These are phyloP conservation scores for Oidiodendron maius DNA, from an alignment of 495 filamentous ascomycete species.

Conservation along the genomic window DNA sequence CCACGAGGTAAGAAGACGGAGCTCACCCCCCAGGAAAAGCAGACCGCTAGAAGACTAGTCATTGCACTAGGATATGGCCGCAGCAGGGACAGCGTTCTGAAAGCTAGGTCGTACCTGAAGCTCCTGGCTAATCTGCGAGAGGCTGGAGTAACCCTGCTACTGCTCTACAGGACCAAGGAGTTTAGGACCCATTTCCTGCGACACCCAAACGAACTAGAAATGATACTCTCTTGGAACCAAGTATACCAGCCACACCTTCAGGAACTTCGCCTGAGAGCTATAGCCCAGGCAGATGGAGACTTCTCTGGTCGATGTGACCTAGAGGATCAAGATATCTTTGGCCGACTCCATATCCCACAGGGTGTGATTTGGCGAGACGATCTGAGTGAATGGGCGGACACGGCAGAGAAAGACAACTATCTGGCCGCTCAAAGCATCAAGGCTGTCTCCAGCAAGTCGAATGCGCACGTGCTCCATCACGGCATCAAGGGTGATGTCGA, in stretches of 20 bases:
- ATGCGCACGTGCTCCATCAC: constrained; percentile 2
- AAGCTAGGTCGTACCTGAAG: constrained; percentile 8
- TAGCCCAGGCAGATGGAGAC: constrained; percentile 2
- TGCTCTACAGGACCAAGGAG: too few relatives aligned
- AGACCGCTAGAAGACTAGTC: background rate
- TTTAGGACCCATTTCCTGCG: constrained; percentile 5
- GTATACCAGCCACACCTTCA: constrained; percentile 1
- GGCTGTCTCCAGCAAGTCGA: constrained; percentile 5
- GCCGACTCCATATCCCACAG: constrained; percentile 3
- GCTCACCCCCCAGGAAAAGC: background rate
- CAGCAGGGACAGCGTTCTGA: constrained; percentile 5
- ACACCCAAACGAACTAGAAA: too few relatives aligned
- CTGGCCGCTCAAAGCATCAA: background rate
- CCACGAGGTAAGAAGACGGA: background rate
- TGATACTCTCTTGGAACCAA: constrained; percentile 4
- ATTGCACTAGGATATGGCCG: constrained; percentile 4
- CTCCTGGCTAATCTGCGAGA: constrained; percentile 7
- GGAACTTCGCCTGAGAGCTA: constrained; percentile 5
- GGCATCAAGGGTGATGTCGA: constrained; percentile 8
- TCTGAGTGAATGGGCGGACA: constrained; percentile 4
- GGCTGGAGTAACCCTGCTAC: constrained; percentile 2
- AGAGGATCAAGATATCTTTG: constrained; percentile 1
- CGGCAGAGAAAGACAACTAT: constrained; percentile 1
- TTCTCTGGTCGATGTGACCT: constrained; percentile 7
- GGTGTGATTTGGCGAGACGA: constrained; percentile 2